A percentile compares a stretch with the other conserved stretches of the same genome.
Conservation (phyloP, 768 basidiomycete genomes). For the Lanmaoa pseudosensibilis region DNA sequence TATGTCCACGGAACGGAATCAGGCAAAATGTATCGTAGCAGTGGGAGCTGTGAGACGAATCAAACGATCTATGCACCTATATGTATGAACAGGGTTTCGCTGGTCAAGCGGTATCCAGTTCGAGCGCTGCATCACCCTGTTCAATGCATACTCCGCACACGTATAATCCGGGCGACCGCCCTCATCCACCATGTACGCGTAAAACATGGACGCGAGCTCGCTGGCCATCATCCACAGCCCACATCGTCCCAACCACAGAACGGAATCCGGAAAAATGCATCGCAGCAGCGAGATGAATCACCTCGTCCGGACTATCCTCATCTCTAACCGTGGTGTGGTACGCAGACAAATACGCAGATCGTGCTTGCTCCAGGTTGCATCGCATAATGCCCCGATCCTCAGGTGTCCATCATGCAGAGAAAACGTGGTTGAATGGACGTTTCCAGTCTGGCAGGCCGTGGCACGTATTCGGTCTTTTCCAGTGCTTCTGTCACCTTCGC, state of each 20-base stretch:
- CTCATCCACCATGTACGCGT: no score
- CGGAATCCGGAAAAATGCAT: conserved; percentile 26
- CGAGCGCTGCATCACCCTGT: not conserved
- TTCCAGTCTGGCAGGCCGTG: conserved; percentile 15
- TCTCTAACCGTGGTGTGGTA: conserved; percentile 27
- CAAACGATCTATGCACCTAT: conserved; percentile 5
- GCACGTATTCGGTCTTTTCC: conserved; percentile 16
- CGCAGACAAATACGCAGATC: conserved; percentile 22
- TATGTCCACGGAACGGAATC: no score
- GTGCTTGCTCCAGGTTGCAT: not conserved
- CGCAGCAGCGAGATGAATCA: conserved; percentile 25
- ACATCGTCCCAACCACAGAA: not conserved
- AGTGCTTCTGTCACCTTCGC: conserved; percentile 4
- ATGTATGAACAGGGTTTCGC: conserved; percentile 10
- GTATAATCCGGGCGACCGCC: no score
- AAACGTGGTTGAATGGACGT: conserved; percentile 18
- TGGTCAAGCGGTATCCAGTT: conserved; percentile 6
- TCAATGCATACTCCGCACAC: conserved; percentile 6
- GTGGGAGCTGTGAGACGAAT: no score
- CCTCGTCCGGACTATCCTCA: conserved; percentile 10
- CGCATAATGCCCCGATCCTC: conserved; percentile 10
- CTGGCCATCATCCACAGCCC: not conserved
- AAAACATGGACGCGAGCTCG: no score
- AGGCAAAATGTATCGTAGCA: no score
- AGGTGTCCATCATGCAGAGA: not conserved